Evolutionary conservation across 805 yeast genomes (phyloP).

Genomic region (Cyberlindnera japonica): DNA sequence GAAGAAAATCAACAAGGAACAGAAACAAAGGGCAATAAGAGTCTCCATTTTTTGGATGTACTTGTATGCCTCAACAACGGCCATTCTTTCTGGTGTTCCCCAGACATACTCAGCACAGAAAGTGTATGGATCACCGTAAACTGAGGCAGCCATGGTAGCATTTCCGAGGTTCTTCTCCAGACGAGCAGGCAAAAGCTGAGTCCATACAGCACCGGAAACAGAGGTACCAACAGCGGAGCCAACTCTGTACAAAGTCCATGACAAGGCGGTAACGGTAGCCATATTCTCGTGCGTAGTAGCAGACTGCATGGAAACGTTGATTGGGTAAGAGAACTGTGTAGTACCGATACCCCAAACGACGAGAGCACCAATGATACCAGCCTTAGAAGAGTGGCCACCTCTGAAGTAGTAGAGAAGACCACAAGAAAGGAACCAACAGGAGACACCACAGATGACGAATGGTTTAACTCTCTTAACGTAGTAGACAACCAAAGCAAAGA

Average conservation of each 20-base stretch:
- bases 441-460: constrained; percentile 56
- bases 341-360: constrained; percentile 67
- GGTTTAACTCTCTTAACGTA: constrained; percentile 48
- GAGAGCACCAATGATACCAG: constrained; percentile 64
- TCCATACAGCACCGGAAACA: constrained; percentile 71
- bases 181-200: constrained; percentile 48
- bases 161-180: constrained; percentile 35
- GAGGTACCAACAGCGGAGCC: constrained; percentile 65
- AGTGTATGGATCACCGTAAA: constrained; percentile 51
- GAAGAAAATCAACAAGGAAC: constrained; percentile 44
- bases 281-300: constrained; percentile 62
- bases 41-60: constrained; percentile 57
- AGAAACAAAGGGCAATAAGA: constrained; percentile 47
- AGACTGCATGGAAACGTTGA: constrained; percentile 60
- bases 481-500: constrained; percentile 51
- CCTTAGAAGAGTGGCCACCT: constrained; percentile 44
- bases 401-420: constrained; percentile 58
- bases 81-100: constrained; percentile 61
- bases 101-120: constrained; percentile 48
- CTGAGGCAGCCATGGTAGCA: constrained; percentile 38
- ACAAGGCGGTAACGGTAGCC: constrained; percentile 61
- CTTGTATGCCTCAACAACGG: constrained; percentile 54
- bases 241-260: constrained; percentile 52
- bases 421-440: constrained; percentile 55
- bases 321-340: constrained; percentile 64